Conservation (phyloP, 768 basidiomycete genomes). For the Leccinellum rugosiceps region DNA sequence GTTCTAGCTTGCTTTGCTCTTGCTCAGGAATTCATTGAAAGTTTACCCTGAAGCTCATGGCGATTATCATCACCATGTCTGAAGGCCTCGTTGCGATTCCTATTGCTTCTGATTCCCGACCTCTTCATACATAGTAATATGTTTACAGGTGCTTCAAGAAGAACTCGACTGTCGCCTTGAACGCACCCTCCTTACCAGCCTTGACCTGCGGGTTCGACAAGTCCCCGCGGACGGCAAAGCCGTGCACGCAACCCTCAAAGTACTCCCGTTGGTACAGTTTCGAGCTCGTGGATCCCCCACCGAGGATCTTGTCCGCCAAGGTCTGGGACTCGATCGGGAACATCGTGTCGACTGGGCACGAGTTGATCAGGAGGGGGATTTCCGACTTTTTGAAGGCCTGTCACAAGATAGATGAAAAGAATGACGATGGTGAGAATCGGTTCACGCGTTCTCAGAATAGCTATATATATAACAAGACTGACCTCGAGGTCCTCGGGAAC, state of each 20-base stretch:
- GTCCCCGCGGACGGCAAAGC: constrained; percentile 55
- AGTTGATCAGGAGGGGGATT: constrained; percentile 66
- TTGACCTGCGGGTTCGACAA: constrained; percentile 47
- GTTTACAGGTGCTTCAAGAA: constrained; percentile 37
- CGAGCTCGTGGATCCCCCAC: constrained; percentile 41
- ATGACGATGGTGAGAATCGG: background rate
- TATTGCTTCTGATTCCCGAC: background rate
- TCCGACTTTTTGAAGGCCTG: constrained; percentile 50
- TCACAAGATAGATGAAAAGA: background rate
- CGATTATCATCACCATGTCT: too few species aligned
- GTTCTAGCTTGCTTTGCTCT: background rate
- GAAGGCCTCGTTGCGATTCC: background rate
- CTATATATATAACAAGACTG: background rate
- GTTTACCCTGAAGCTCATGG: background rate
- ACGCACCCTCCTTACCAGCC: constrained; percentile 57
- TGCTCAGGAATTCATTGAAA: background rate
- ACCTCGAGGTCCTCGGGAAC: constrained; percentile 63
- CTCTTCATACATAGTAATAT: background rate
- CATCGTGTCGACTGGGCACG: constrained; percentile 48
- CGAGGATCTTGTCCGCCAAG: constrained; percentile 49
- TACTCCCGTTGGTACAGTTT: constrained; percentile 34
- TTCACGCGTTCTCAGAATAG: background rate
- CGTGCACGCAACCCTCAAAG: constrained; percentile 44
- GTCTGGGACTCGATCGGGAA: constrained; percentile 48
- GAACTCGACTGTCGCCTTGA: constrained; percentile 52